Evolutionary conservation across 441 rosid genomes (phyloP).

Genomic region (Flueggea neowawraea): DNA sequence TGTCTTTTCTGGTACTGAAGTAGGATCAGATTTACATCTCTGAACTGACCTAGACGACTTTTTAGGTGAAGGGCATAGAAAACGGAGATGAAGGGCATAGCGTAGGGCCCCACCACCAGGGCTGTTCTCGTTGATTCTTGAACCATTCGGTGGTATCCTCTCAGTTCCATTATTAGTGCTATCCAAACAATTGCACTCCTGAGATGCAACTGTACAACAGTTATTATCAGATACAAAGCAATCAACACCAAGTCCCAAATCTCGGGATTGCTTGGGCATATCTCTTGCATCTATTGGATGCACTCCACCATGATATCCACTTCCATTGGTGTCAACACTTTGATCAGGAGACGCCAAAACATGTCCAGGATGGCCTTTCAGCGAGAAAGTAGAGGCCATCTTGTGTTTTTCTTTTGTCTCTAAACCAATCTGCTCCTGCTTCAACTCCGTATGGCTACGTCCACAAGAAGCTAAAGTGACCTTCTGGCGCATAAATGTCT

Average conservation of each 20-base stretch:
- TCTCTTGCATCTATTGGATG: conserved; percentile 23
- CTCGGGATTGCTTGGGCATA: conserved; percentile 9
- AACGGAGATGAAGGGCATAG: conserved; percentile 90
- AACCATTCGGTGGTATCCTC: conserved; percentile 27
- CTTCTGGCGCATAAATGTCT: conserved; percentile 98
- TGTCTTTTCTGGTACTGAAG: conserved; percentile 32
- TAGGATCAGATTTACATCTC: conserved; percentile 43
- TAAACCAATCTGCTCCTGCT: conserved; percentile 28
- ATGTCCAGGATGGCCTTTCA: conserved; percentile 13
- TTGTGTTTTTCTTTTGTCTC: conserved; percentile 18
- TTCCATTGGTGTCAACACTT: conserved; percentile 10
- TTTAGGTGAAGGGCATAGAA: conserved; percentile 65
- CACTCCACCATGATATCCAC: background rate
- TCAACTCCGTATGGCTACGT: conserved; percentile 34
- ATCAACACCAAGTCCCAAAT: conserved; percentile 2
- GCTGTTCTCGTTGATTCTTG: conserved; percentile 53
- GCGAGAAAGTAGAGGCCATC: conserved; percentile 11
- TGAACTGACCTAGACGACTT: conserved; percentile 47
- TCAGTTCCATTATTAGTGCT: conserved; percentile 13
- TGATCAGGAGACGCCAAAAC: conserved; percentile 1
- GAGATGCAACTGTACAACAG: conserved; percentile 18
- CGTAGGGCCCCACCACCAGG: conserved; percentile 70
- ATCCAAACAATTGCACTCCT: conserved; percentile 20
- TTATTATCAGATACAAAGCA: conserved; percentile 22
- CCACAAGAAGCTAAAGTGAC: conserved; percentile 65